These are phyloP conservation scores for Saturnispora besseyi DNA, from an alignment of 805 yeast species.

Conservation along the genomic window DNA sequence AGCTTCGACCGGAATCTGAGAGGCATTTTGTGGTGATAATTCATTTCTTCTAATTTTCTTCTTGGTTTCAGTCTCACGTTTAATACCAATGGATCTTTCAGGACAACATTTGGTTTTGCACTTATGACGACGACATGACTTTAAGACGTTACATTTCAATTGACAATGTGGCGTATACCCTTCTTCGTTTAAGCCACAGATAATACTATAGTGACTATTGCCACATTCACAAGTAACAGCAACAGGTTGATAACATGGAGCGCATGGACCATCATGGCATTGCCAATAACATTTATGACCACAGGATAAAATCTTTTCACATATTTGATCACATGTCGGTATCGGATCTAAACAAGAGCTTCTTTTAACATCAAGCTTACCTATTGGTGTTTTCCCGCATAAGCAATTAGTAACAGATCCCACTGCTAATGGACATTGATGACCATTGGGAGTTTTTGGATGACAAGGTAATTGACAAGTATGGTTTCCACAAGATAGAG, in stretches of 20 bases:
- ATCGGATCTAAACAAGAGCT: slow-evolving; percentile 63
- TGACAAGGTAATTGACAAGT: slow-evolving; percentile 44
- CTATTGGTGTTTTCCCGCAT: slow-evolving; percentile 55
- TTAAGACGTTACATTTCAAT: slow-evolving; percentile 62
- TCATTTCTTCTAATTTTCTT: slow-evolving; percentile 40
- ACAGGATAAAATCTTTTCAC: slow-evolving; percentile 58
- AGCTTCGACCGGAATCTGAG: slow-evolving; percentile 58
- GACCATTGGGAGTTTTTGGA: slow-evolving; percentile 28
- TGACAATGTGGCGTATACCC: slow-evolving; percentile 53
- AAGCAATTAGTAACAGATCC: slow-evolving; percentile 54
- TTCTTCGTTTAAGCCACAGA: slow-evolving; percentile 49
- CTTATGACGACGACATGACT: slow-evolving; percentile 75
- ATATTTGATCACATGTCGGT: slow-evolving; percentile 60
- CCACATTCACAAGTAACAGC: slow-evolving; percentile 57
- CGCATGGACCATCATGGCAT: slow-evolving; percentile 73
- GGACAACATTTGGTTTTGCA: slow-evolving; percentile 65
- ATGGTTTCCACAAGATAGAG: slow-evolving; percentile 59
- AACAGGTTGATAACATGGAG: slow-evolving; percentile 50
- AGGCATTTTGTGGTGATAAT: slow-evolving; percentile 29
- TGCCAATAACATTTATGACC: slow-evolving; percentile 61
- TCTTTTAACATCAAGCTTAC: slow-evolving; percentile 33
- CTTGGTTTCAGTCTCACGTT: slow-evolving; percentile 42
- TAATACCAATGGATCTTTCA: slow-evolving; percentile 51
- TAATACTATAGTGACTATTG: slow-evolving; percentile 44
- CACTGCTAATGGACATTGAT: slow-evolving; percentile 59